phyloP scores from a whole-genome alignment of 805 yeast species.

The Komagataella pastoris region DNA sequence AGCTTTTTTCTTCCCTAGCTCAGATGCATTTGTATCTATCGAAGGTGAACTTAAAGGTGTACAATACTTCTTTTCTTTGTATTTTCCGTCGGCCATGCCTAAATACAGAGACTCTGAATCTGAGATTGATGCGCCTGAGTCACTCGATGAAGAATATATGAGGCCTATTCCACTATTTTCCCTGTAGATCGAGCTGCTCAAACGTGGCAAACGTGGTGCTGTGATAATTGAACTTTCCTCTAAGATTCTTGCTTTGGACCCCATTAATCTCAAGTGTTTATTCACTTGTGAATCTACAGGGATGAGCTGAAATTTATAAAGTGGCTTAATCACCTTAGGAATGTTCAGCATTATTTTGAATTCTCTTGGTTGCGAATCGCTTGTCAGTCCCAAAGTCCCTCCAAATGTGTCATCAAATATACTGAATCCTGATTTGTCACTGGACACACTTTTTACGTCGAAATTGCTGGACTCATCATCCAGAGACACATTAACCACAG shows the following conservation, averaged over 20 bases:
- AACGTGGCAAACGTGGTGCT: constrained; percentile 12
- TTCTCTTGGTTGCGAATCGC: not conserved
- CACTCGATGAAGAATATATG: constrained; percentile 3
- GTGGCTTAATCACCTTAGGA: constrained; percentile 9
- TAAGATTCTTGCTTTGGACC: constrained; percentile 4
- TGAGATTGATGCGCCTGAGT: not conserved
- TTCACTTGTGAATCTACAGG: constrained; percentile 11
- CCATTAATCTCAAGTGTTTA: not conserved
- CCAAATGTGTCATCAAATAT: not conserved
- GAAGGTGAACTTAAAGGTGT: not conserved
- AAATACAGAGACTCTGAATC: not conserved
- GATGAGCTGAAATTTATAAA: constrained; percentile 14
- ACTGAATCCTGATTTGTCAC: not conserved
- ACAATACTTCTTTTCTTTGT: not conserved
- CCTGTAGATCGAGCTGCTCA: constrained; percentile 2
- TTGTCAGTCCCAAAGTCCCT: not conserved
- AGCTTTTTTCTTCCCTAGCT: not conserved
- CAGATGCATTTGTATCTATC: not conserved
- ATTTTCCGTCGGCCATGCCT: not conserved
- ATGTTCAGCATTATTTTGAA: constrained; percentile 5
- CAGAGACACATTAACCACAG: not conserved
- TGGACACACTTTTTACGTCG: not conserved
- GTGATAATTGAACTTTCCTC: constrained; percentile 3
- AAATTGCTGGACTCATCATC: not conserved
- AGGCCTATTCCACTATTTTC: constrained; percentile 1